A percentile compares a stretch with the other conserved stretches of the same genome.
Conservation (phyloP, 2,329 filamentous ascomycete species). For the Alternaria incomplexa region DNA sequence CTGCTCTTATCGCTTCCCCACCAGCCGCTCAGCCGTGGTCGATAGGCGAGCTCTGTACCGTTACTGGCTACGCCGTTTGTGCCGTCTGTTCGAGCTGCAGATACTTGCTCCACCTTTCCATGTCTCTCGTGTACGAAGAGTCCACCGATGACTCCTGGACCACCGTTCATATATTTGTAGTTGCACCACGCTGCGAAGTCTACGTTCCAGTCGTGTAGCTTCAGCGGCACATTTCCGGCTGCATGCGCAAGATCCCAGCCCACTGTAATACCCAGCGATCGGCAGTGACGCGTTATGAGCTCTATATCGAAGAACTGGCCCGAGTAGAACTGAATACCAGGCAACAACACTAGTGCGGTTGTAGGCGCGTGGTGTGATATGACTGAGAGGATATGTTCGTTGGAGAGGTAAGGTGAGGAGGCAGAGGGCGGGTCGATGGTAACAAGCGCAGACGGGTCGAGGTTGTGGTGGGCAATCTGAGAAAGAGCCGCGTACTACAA, state of each 20-base stretch:
- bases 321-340: conserved; percentile 90
- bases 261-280: conserved; percentile 71
- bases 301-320: conserved; percentile 87
- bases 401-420: conserved; percentile 67
- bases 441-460: conserved; percentile 73
- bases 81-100: background rate
- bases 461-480: conserved; percentile 73
- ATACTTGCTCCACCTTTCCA: conserved; percentile 57
- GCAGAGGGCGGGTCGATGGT: conserved; percentile 67
- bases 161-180: conserved; percentile 92
- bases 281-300: conserved; percentile 78
- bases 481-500: conserved; percentile 79
- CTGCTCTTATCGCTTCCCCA: conserved; percentile 81
- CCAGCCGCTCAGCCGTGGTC: conserved; percentile 78
- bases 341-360: conserved; percentile 78
- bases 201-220: conserved; percentile 85
- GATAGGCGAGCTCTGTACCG: conserved; percentile 56
- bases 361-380: conserved; percentile 77
- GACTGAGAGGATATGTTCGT: conserved; percentile 70
- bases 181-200: conserved; percentile 94
- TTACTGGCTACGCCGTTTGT: conserved; percentile 37
- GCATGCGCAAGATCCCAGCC: conserved; percentile 92
- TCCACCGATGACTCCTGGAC: conserved; percentile 80
- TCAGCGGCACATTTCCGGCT: conserved; percentile 79
- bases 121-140: conserved; percentile 81